Conservation (phyloP, 2,329 filamentous ascomycete genomes). For the Colletotrichum sp. region DNA sequence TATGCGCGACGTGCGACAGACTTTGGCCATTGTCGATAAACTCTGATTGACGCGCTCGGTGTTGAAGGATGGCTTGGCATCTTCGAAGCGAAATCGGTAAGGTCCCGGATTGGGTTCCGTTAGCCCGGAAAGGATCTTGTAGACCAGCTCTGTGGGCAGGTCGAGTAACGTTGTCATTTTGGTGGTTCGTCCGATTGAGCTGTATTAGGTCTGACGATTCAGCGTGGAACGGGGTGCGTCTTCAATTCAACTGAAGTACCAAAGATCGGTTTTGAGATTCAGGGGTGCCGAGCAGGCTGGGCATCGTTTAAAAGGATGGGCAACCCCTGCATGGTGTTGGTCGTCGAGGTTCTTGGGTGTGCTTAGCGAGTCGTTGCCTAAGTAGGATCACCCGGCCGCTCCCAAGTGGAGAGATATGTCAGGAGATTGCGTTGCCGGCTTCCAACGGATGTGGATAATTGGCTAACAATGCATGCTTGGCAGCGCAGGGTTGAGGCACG, state of each 20-base stretch:
- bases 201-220: background rate
- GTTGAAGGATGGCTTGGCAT: background rate
- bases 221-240: background rate
- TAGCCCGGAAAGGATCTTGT: background rate
- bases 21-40: background rate
- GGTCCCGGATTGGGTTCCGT: background rate
- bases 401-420: background rate
- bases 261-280: background rate
- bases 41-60: background rate
- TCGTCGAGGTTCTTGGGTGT: background rate
- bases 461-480: background rate
- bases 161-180: background rate
- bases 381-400: background rate
- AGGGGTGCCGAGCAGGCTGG: background rate
- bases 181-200: background rate
- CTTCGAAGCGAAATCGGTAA: background rate
- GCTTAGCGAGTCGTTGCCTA: background rate
- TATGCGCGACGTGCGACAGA: background rate
- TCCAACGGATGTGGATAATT: background rate
- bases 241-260: background rate
- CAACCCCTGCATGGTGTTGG: background rate
- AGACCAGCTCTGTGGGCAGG: conserved; percentile 6
- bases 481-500: background rate
- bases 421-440: background rate
- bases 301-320: background rate